These are phyloP conservation scores for Astraeus odoratus DNA, from an alignment of 768 basidiomycete species.

Conservation along the genomic window DNA sequence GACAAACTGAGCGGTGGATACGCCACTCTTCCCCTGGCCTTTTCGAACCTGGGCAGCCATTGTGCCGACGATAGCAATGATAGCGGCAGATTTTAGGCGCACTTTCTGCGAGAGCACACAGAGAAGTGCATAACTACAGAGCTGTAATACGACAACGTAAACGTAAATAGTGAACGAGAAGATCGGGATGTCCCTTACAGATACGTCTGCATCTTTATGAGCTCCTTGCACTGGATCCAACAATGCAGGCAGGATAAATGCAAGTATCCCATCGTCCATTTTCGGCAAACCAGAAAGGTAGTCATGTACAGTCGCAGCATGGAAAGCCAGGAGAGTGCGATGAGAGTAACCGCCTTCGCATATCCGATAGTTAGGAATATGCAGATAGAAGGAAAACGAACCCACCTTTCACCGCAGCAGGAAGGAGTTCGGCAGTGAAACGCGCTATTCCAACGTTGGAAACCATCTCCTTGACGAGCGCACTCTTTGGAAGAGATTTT, in stretches of 20 bases:
- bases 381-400: background rate
- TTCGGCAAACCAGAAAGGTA: constrained; percentile 56
- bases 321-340: constrained; percentile 74
- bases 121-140: constrained; percentile 70
- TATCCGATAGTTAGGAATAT: constrained; percentile 2
- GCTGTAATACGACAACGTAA: no score
- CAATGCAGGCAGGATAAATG: constrained; percentile 57
- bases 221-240: constrained; percentile 48
- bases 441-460: constrained; percentile 64
- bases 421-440: constrained; percentile 61
- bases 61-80: constrained; percentile 49
- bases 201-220: constrained; percentile 40
- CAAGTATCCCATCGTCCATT: constrained; percentile 61
- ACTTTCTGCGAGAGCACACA: constrained; percentile 64
- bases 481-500: constrained; percentile 62
- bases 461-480: constrained; percentile 74
- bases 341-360: constrained; percentile 38
- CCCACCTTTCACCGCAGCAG: constrained; percentile 43
- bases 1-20: constrained; percentile 52
- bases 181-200: constrained; percentile 39
- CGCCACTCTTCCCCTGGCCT: constrained; percentile 21
- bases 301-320: constrained; percentile 71
- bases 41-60: constrained; percentile 45
- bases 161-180: no score
- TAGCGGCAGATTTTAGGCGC: constrained; percentile 47